Evolutionary conservation across 1,284 basidiomycete genomes (phyloP), one percentile per base, ranked within the genome.

Genomic region (Phenoliferia sp.): DNA sequence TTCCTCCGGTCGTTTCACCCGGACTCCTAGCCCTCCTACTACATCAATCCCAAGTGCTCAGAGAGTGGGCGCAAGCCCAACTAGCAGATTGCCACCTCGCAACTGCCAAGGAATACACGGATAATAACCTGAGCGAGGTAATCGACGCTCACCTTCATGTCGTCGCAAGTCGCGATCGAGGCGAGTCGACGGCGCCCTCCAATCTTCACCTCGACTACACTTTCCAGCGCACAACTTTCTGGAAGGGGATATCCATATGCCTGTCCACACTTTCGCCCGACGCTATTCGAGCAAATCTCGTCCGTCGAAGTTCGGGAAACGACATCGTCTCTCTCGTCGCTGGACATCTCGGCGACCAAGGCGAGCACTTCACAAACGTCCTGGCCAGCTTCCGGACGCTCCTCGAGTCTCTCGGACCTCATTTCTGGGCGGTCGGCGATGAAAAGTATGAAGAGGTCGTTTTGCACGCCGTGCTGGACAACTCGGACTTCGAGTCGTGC

Each of bases 21-120:
- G 87, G 86, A 1, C 69, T 90, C 22, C 80, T 90, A 62, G 76
- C 87, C 16, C 81, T 91, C 28, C 78, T 87, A 31, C 80, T 88
- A 61, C 82, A 86, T 68, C 79, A 83, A 56, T 79, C 81, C 12
- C 69, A 76, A 12, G 77, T 79, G 3, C 79, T 89, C 36, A 83
- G 88, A 59, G 79, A 79, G 16, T 90, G 89, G 87, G 86, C 87
- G 0, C 78, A 78, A 62, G 75, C 77, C 33, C 85, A 72, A n/a
- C 68, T 73, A 29, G 39, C 39, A 3, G 61, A n/a, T 1, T 68
- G 67, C 44, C 57, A 19, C 3, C n/a, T 44, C 7, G 32, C 58
- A 16, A 16, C 54, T 0, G 16, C 63, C 1, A 57, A 66, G 10
- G 58, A 66, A 26, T 68, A 64, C 28, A 44, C 31, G 3, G 22